Evolutionary conservation across 257 asterid genomes (phyloP).

Genomic region (Fraxinus excelsior): DNA sequence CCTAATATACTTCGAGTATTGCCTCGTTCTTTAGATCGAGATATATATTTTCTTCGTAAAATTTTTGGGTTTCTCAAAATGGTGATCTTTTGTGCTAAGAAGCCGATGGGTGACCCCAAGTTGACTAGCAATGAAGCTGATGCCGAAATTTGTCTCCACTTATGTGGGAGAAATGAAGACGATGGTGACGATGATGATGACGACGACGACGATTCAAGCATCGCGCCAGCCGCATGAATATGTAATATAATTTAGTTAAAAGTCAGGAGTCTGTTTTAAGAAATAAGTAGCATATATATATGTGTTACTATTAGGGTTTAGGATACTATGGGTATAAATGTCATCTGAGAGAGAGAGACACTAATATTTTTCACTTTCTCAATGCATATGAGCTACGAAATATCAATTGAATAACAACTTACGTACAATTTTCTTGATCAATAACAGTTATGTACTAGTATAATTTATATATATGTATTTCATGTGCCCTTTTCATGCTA

Average conservation of each 20-base stretch:
- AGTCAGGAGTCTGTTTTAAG: not conserved
- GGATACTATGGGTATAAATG: too few species aligned
- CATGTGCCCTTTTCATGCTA: too few species aligned
- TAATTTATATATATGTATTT: too few species aligned
- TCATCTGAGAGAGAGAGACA: not conserved
- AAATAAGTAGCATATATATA: too few species aligned
- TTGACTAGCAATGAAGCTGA: not conserved
- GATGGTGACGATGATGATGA: too few species aligned
- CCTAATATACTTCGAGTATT: not conserved
- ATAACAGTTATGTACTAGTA: too few species aligned
- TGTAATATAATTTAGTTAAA: too few species aligned
- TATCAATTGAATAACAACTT: not conserved
- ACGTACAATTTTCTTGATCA: not conserved
- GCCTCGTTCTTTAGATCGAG: not conserved
- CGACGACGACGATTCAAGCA: too few species aligned
- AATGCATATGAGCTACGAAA: not conserved
- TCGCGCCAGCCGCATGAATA: constrained; percentile 26
- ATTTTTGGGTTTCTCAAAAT: not conserved
- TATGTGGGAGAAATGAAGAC: too few species aligned
- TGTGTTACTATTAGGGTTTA: not conserved
- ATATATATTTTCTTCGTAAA: not conserved
- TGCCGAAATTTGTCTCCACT: too few species aligned
- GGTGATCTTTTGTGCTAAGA: constrained; percentile 7
- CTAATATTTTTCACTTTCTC: not conserved
- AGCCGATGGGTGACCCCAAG: not conserved